These are phyloP conservation scores for Pulveroboletus frians DNA, from an alignment of 768 basidiomycete species.

Conservation along the genomic window DNA sequence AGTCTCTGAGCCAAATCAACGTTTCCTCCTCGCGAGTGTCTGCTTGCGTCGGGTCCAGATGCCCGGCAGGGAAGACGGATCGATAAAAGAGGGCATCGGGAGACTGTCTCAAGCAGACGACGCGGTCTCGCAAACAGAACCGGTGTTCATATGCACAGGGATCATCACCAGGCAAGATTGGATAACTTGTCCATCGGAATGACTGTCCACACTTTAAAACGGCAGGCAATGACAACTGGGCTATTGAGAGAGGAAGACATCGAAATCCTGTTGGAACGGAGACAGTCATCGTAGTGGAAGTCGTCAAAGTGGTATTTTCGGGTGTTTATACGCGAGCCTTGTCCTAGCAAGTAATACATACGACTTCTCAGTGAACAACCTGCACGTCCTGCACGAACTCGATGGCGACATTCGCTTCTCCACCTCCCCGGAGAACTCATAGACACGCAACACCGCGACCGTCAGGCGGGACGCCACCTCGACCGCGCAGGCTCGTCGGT, in stretches of 20 bases:
- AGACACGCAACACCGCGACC: constrained; percentile 27
- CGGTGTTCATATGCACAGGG: constrained; percentile 61
- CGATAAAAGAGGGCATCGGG: constrained; percentile 63
- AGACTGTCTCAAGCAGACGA: constrained; percentile 78
- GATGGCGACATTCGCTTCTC: constrained; percentile 53
- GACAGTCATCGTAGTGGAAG: constrained; percentile 5
- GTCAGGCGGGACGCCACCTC: constrained; percentile 21
- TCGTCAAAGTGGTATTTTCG: constrained; percentile 1
- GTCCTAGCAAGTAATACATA: not conserved
- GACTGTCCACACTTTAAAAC: constrained; percentile 82
- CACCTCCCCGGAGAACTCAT: constrained; percentile 51
- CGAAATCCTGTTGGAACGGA: constrained; percentile 42
- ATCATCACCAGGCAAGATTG: constrained; percentile 12
- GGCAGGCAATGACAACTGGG: constrained; percentile 70
- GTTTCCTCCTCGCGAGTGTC: constrained; percentile 56
- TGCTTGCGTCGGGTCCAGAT: constrained; percentile 30
- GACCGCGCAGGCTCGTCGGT: constrained; percentile 25
- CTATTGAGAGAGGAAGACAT: constrained; percentile 53
- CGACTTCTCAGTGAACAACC: not conserved
- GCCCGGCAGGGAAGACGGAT: constrained; percentile 51
- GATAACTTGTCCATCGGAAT: constrained; percentile 71
- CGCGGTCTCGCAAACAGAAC: constrained; percentile 73
- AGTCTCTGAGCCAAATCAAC: constrained; percentile 69
- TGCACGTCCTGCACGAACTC: constrained; percentile 5
- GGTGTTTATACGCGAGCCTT: constrained; percentile 4